Conservation (phyloP, 345 rosid species). For the Anastatica hierochuntica region DNA sequence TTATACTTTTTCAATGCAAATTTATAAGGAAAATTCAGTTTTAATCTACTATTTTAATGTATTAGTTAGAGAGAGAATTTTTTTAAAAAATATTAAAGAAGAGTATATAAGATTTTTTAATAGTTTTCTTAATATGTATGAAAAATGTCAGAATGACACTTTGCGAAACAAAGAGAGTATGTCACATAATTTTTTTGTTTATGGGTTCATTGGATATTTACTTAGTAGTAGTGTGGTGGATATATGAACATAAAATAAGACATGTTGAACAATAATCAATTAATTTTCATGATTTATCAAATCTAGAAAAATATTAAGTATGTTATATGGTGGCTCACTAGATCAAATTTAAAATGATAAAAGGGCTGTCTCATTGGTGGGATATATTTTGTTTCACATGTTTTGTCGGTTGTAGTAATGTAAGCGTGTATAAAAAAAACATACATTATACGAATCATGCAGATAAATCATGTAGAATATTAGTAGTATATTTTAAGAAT, state of each 20-base stretch:
- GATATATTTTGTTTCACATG: slow-evolving; percentile 15
- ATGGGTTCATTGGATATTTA: too few relatives aligned
- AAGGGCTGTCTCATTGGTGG: slow-evolving; percentile 20
- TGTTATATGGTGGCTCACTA: slow-evolving; percentile 6
- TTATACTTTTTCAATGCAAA: too few relatives aligned
- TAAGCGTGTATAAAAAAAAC: slow-evolving; percentile 13
- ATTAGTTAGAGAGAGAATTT: too few relatives aligned
- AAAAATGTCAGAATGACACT: too few relatives aligned
- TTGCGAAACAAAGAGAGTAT: too few relatives aligned
- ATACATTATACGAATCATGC: not conserved
- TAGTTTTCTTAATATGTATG: too few relatives aligned
- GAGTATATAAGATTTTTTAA: too few relatives aligned
- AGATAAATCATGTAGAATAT: not conserved
- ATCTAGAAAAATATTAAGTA: not conserved
- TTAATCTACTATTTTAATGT: too few relatives aligned
- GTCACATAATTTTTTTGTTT: too few relatives aligned
- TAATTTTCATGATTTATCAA: not conserved
- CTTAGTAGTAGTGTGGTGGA: not conserved
- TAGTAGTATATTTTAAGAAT: too few relatives aligned
- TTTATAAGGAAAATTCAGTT: too few relatives aligned
- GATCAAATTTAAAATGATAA: slow-evolving; percentile 9
- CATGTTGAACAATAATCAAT: not conserved
- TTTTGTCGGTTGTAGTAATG: slow-evolving; percentile 20
- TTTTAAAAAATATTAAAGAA: too few relatives aligned
- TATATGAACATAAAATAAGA: not conserved